Conservation (phyloP, 805 yeast genomes). For the Grigorovia humatica region DNA sequence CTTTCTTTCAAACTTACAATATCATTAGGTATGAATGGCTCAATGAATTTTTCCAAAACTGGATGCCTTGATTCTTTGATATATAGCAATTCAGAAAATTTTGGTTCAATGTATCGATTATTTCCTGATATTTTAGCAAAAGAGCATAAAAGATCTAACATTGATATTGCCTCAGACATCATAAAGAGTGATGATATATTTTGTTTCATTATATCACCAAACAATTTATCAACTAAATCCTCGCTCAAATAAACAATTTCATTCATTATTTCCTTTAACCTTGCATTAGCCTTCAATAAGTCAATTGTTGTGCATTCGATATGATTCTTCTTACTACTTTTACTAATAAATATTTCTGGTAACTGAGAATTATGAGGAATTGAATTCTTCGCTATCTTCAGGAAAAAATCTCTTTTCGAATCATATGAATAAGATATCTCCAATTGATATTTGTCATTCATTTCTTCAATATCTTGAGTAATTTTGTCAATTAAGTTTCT, state of each 20-base stretch:
- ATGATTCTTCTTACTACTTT: conserved; percentile 20
- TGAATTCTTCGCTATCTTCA: conserved; percentile 23
- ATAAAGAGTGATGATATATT: conserved; percentile 31
- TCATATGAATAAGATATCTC: conserved; percentile 29
- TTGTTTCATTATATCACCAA: conserved; percentile 15
- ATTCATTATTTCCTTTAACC: conserved; percentile 31
- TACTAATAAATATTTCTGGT: conserved; percentile 31
- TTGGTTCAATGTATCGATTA: conserved; percentile 29
- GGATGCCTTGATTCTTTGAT: conserved; percentile 35
- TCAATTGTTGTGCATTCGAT: conserved; percentile 34
- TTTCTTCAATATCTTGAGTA: conserved; percentile 15
- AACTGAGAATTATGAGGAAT: conserved; percentile 9
- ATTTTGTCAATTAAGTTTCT: conserved; percentile 31
- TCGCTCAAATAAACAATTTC: conserved; percentile 38
- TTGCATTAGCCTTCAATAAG: conserved; percentile 32
- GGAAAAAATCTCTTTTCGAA: conserved; percentile 30
- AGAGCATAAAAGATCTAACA: conserved; percentile 32
- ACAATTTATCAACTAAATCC: conserved; percentile 27
- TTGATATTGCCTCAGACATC: conserved; percentile 35
- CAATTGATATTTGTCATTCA: conserved; percentile 19
- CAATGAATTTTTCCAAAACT: conserved; percentile 27
- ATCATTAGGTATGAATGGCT: conserved; percentile 32
- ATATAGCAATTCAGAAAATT: conserved; percentile 25
- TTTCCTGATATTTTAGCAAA: conserved; percentile 24
- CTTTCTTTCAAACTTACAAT: conserved; percentile 26